These are phyloP conservation scores for Boechera retrofracta DNA, from an alignment of 345 rosid genomes.

Conservation along the genomic window DNA sequence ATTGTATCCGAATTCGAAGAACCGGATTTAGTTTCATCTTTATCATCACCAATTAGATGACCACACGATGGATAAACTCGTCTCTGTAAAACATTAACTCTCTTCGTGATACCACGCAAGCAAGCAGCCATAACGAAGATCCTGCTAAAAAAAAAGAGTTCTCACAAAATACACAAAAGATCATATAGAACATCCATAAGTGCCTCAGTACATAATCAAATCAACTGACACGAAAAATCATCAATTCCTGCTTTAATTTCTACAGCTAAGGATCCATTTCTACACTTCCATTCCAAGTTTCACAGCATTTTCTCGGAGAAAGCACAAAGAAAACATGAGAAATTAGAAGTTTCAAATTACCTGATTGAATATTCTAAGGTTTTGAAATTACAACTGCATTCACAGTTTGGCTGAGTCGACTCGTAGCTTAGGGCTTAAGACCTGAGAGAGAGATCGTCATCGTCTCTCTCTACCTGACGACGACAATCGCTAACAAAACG, in stretches of 20 bases:
- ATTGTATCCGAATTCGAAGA: conserved; percentile 1
- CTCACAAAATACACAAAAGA: neutral
- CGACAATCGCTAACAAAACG: conserved; percentile 4
- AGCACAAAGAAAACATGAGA: neutral
- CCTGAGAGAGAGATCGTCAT: conserved; percentile 10
- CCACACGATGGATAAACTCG: conserved; percentile 47
- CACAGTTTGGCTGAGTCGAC: conserved; percentile 27
- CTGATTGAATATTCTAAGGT: neutral
- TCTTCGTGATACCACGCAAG: conserved; percentile 43
- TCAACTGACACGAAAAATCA: neutral
- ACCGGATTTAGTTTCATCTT: conserved; percentile 26
- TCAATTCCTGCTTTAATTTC: conserved; percentile 1
- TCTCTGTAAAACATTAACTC: conserved; percentile 44
- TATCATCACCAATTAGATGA: conserved; percentile 35
- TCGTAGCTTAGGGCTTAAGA: conserved; percentile 30
- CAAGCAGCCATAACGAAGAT: conserved; percentile 46
- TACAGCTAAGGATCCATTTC: conserved; percentile 8
- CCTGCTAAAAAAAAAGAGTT: conserved; percentile 1
- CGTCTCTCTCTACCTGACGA: conserved; percentile 30
- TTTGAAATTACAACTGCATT: conserved; percentile 3
- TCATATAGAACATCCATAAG: neutral
- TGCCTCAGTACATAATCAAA: neutral
- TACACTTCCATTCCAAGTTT: conserved; percentile 1
- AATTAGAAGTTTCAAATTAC: neutral
- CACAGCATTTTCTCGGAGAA: conserved; percentile 25